Evolutionary conservation across 2,329 filamentous ascomycete species (phyloP).

Genomic region (Epichloe scottii): DNA sequence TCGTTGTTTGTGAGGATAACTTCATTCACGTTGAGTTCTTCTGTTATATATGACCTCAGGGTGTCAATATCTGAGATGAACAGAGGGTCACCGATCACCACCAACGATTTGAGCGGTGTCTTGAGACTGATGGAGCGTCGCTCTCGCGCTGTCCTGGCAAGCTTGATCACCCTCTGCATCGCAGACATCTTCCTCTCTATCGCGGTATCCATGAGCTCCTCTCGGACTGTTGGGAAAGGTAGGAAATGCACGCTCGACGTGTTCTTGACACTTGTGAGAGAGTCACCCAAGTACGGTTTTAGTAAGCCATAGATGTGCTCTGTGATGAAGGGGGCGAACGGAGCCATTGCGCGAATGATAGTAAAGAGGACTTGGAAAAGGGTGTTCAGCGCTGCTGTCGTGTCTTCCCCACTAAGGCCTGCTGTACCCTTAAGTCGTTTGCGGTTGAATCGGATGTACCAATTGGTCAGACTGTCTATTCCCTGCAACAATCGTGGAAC

Average conservation of each 20-base stretch:
- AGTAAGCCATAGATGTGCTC: constrained; percentile 56
- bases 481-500: constrained; percentile 63
- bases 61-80: constrained; percentile 54
- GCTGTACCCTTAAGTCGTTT: constrained; percentile 64
- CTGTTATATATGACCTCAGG: constrained; percentile 59
- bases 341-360: constrained; percentile 65
- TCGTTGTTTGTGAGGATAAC: constrained; percentile 72
- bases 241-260: constrained; percentile 76
- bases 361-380: constrained; percentile 83
- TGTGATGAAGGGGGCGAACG: constrained; percentile 82
- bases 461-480: constrained; percentile 82
- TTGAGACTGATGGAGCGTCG: constrained; percentile 67
- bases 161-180: constrained; percentile 85
- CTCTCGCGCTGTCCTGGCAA: constrained; percentile 68
- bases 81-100: constrained; percentile 68
- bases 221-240: constrained; percentile 65
- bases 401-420: constrained; percentile 48
- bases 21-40: constrained; percentile 62
- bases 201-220: constrained; percentile 67
- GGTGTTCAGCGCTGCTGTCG: constrained; percentile 71
- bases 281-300: constrained; percentile 62
- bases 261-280: constrained; percentile 50
- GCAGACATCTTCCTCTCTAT: constrained; percentile 68
- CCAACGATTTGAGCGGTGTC: constrained; percentile 68
- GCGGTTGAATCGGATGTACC: constrained; percentile 85